Percentiles rank a stretch among this genome's conserved stretches.
These are phyloP conservation scores for Penicillium sclerotigenum DNA, from an alignment of 2,329 filamentous ascomycete species.

Conservation along the genomic window DNA sequence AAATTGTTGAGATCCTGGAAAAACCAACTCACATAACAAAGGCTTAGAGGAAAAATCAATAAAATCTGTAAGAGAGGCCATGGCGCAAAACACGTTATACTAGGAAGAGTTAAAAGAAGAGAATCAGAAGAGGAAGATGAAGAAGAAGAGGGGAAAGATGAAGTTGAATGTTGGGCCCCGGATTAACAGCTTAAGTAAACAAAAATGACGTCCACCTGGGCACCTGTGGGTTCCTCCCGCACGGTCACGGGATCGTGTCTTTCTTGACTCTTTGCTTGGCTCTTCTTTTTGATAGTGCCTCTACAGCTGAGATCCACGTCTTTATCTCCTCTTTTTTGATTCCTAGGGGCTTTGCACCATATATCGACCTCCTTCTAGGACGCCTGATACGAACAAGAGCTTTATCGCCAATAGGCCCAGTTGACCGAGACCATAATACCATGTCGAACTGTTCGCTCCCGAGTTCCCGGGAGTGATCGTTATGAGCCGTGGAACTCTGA, in stretches of 20 bases:
- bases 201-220: conserved; percentile 19
- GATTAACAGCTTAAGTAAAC: conserved; percentile 26
- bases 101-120: conserved; percentile 2
- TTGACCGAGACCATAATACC: conserved; percentile 8
- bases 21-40: conserved; percentile 58
- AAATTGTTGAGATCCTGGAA: conserved; percentile 18
- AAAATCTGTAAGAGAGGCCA: conserved; percentile 38
- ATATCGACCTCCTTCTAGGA: neutral
- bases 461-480: conserved; percentile 23
- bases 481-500: conserved; percentile 35
- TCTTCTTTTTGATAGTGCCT: neutral
- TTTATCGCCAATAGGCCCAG: neutral
- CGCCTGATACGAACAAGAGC: neutral
- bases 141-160: conserved; percentile 9
- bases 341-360: neutral
- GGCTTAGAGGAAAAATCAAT: conserved; percentile 67
- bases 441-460: conserved; percentile 16
- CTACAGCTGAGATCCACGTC: neutral
- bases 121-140: conserved; percentile 6
- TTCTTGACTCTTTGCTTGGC: conserved; percentile 6
- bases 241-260: conserved; percentile 22
- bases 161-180: conserved; percentile 3
- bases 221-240: conserved; percentile 7
- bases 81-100: conserved; percentile 14
- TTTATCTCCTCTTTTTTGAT: neutral